phyloP scores from a whole-genome alignment of 2,329 filamentous ascomycete genomes.

The Sphaerostilbella broomeana region DNA sequence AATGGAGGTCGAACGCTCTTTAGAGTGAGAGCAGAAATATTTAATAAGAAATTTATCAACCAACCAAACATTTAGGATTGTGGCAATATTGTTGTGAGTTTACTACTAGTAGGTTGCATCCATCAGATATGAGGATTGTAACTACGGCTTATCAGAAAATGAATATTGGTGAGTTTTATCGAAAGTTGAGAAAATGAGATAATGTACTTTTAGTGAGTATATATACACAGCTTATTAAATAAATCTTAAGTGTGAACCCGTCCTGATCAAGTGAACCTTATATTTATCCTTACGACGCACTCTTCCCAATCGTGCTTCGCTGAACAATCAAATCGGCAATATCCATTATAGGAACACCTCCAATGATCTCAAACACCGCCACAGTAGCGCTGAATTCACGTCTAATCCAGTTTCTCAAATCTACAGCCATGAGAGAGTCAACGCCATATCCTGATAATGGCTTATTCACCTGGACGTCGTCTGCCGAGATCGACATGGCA shows the following conservation, averaged over 20 bases:
- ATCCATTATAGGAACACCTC: slow-evolving; percentile 1
- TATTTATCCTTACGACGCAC: background rate
- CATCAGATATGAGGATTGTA: no score
- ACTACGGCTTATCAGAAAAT: no score
- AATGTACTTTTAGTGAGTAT: no score
- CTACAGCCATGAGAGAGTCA: slow-evolving; percentile 35
- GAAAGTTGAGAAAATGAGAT: no score
- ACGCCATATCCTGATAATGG: slow-evolving; percentile 19
- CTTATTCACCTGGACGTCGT: slow-evolving; percentile 18
- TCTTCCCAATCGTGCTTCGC: background rate
- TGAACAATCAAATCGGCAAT: slow-evolving; percentile 3
- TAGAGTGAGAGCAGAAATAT: slow-evolving; percentile 28
- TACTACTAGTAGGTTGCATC: no score
- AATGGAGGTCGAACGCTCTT: slow-evolving; percentile 57
- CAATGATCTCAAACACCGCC: slow-evolving; percentile 32
- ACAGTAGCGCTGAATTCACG: slow-evolving; percentile 28
- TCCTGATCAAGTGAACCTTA: no score
- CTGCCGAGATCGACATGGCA: slow-evolving; percentile 25
- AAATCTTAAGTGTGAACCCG: no score
- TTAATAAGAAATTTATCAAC: no score
- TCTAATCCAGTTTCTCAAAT: slow-evolving; percentile 36
- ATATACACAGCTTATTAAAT: no score
- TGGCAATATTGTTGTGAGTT: no score
- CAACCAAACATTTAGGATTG: no score
- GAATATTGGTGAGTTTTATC: no score